Evolutionary conservation across 148 eudicot genomes (phyloP), one percentile per base, ranked within the genome.

Genomic region (Rhododendron ferrugineum): DNA sequence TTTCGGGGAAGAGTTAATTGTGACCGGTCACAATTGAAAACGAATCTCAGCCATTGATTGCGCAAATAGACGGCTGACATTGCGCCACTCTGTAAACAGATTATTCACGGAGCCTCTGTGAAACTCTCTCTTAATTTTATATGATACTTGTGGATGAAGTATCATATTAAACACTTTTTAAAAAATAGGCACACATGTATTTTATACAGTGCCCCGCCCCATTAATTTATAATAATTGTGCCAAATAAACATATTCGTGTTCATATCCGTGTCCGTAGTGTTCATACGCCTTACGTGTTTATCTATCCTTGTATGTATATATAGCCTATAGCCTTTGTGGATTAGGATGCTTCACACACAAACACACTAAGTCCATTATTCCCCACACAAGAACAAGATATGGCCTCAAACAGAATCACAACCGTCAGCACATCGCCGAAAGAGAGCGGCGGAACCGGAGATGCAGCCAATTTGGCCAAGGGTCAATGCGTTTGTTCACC

Each of bases 401-500:
- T 84, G 85, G 81, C 81, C 49, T 54, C 85, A 46, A n/a, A 52
- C 0, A 47, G 68, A 7, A 50, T 11, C 80, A 84, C 50, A 70
- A 74, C 49, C 9, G 60, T 54, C 3, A 74, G 20, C 85, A 84
- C 85, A 74, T 84, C 85, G 34, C 85, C 85, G 20, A 58, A 22
- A 22, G 78, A 84, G 80, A 15, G n/a, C 68, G 70, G 49, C 49
- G 50, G 50, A 52, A 30, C 54, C 78, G 84, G 88, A 70, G 75
- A 70, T 30, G 75, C 75, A 1, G 78, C 11, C 49, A 85, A 36
- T 26, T 22, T 22, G n/a, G 85, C 91, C 90, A 4, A 89, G 84
- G 93, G 92, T 22, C 93, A 91, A 42, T 94, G 97, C 85, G 84
- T 94, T 79, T 94, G 95, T 81, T 94, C 97, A 11, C 97, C 97